These are phyloP conservation scores for Rhodamnia argentea DNA, from an alignment of 345 rosid species.

Conservation along the genomic window DNA sequence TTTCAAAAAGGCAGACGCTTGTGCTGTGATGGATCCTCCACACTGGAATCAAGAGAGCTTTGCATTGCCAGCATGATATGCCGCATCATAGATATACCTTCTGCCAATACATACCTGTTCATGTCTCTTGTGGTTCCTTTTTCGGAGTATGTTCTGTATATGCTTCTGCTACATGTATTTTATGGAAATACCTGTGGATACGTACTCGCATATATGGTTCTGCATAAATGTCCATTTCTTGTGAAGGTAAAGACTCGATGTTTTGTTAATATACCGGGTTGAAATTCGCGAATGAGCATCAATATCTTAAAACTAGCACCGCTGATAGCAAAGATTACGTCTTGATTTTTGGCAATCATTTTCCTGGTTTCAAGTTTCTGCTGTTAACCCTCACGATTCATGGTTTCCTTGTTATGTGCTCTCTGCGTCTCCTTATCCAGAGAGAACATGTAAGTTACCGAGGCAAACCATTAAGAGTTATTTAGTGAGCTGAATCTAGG, in stretches of 20 bases:
- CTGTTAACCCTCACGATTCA: not conserved
- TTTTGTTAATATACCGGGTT: not conserved
- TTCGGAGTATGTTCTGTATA: not conserved
- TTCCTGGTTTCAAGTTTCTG: not conserved
- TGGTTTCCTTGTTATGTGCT: not conserved
- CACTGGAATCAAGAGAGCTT: slow-evolving; percentile 73
- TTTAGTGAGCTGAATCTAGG: not conserved
- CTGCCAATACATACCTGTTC: not conserved
- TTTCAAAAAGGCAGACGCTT: slow-evolving; percentile 79
- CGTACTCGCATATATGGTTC: not conserved
- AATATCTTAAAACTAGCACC: not conserved
- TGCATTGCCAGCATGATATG: slow-evolving; percentile 53
- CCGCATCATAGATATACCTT: not conserved
- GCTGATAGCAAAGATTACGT: not conserved
- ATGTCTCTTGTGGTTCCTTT: not conserved
- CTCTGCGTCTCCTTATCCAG: not conserved
- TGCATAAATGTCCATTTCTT: not conserved
- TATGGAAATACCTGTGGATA: not conserved
- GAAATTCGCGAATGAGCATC: not conserved
- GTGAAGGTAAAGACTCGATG: not conserved
- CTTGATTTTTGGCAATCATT: not conserved
- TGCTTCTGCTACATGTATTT: not conserved
- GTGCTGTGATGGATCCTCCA: slow-evolving; percentile 74
- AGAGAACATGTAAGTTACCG: not conserved
- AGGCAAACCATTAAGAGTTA: not conserved